phyloP scores from a whole-genome alignment of 192 early-diverging fungal species.

The Lobulomyces angularis region DNA sequence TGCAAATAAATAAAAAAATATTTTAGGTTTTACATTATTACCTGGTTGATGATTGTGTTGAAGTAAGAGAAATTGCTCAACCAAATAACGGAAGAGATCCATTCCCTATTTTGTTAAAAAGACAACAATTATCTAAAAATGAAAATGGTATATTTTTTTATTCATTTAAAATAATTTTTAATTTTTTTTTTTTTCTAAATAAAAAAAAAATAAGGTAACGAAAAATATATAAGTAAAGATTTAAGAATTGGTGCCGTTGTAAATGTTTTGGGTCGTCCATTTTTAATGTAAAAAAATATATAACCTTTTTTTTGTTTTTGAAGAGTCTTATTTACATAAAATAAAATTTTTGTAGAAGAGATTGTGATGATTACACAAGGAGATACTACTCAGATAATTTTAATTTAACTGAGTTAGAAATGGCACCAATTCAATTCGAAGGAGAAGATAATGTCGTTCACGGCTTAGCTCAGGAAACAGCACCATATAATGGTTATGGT shows the following conservation, averaged over 20 bases:
- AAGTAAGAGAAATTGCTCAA: slow-evolving; percentile 49
- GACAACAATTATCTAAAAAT: slow-evolving; percentile 39
- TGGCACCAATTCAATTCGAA: slow-evolving; percentile 27
- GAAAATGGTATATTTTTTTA: slow-evolving; percentile 9
- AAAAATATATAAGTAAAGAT: slow-evolving; percentile 50
- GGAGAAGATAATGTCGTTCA: slow-evolving; percentile 17
- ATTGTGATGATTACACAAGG: slow-evolving; percentile 54
- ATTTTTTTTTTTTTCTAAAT: no score
- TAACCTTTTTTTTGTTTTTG: slow-evolving; percentile 1
- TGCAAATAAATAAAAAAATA: slow-evolving; percentile 1
- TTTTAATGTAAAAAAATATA: slow-evolving; percentile 33
- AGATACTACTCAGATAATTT: slow-evolving; percentile 35
- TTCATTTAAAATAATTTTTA: slow-evolving; percentile 4
- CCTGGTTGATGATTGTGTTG: slow-evolving; percentile 52
- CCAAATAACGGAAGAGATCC: slow-evolving; percentile 49
- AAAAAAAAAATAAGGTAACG: no score
- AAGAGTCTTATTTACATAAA: not conserved
- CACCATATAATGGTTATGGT: slow-evolving; percentile 55
- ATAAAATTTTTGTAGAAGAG: slow-evolving; percentile 28
- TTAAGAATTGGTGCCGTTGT: slow-evolving; percentile 40
- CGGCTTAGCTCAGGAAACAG: slow-evolving; percentile 12
- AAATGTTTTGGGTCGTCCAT: slow-evolving; percentile 43
- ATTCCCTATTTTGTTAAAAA: slow-evolving; percentile 44
- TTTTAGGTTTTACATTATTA: slow-evolving; percentile 46
- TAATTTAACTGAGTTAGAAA: slow-evolving; percentile 32